These are phyloP conservation scores for Monascus purpureus DNA, from an alignment of 495 filamentous ascomycete species.

Conservation along the genomic window DNA sequence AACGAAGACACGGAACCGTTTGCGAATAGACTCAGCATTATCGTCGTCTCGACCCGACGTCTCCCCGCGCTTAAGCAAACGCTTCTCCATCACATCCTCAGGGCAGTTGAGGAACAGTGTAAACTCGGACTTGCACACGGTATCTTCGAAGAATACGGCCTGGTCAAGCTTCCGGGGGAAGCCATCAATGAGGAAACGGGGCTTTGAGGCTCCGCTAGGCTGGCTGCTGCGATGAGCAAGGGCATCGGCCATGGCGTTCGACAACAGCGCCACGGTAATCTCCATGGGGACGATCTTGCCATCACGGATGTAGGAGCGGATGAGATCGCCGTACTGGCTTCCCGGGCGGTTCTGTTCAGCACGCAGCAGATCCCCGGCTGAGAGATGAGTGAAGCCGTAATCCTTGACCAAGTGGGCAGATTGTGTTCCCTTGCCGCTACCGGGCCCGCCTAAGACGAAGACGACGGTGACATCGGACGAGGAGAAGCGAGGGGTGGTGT, in stretches of 20 bases:
- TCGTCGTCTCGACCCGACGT: conserved; percentile 84
- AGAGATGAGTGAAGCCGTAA: conserved; percentile 86
- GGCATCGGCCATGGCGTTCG: conserved; percentile 72
- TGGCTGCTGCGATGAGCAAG: conserved; percentile 25
- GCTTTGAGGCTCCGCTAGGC: conserved; percentile 15
- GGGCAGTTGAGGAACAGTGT: conserved; percentile 87
- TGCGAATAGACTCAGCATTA: conserved; percentile 88
- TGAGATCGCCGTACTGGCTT: conserved; percentile 77
- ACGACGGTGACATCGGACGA: conserved; percentile 72
- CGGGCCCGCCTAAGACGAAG: conserved; percentile 43
- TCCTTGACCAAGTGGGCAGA: conserved; percentile 79
- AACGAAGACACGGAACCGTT: conserved; percentile 84
- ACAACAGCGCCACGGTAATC: conserved; percentile 84
- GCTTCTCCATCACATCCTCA: conserved; percentile 70
- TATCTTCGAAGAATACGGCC: conserved; percentile 80
- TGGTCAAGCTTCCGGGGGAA: conserved; percentile 97
- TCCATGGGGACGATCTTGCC: conserved; percentile 97
- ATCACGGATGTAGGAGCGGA: conserved; percentile 78
- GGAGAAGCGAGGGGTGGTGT: conserved; percentile 60
- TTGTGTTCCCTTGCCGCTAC: conserved; percentile 52
- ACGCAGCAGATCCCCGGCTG: conserved; percentile 84
- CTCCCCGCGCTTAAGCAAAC: conserved; percentile 79
- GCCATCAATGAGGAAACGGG: conserved; percentile 77
- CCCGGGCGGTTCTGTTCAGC: conserved; percentile 80
- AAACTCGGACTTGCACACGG: conserved; percentile 67